phyloP scores from a whole-genome alignment of 176 grass and related monocot genomes.

The Urochloa ruziziensis region DNA sequence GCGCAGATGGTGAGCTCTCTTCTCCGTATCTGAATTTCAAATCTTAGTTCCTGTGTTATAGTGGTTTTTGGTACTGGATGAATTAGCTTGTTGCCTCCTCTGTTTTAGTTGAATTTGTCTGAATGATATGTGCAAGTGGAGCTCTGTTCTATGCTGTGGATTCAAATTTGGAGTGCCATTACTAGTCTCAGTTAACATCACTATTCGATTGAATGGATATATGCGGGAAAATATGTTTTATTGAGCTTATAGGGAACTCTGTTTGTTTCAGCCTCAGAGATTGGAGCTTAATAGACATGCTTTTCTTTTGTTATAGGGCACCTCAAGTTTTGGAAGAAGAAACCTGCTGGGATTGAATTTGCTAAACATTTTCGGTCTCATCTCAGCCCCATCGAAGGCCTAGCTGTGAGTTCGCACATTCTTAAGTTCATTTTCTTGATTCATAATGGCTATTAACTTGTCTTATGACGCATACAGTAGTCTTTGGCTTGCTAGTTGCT shows the following conservation, averaged over 20 bases:
- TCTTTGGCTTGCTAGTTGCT: slow-evolving; percentile 17
- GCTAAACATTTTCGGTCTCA: slow-evolving; percentile 98
- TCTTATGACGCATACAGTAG: neutral
- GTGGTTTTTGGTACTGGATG: neutral
- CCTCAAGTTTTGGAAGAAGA: slow-evolving; percentile 99
- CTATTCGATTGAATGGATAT: neutral
- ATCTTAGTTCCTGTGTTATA: neutral
- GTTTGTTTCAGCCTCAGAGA: neutral
- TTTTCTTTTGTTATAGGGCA: slow-evolving; percentile 51
- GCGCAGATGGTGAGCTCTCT: slow-evolving; percentile 64
- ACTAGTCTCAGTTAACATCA: neutral
- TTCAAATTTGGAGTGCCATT: neutral
- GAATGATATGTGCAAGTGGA: neutral
- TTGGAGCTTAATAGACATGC: neutral
- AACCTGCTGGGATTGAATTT: slow-evolving; percentile 80
- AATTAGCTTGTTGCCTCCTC: neutral
- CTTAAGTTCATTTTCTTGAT: slow-evolving; percentile 6
- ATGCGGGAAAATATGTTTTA: neutral
- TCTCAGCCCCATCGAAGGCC: slow-evolving; percentile 93
- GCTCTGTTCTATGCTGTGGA: neutral
- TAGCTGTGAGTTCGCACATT: slow-evolving; percentile 69
- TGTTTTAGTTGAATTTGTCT: neutral
- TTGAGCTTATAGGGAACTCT: neutral
- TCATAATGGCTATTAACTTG: neutral
- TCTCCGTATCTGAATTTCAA: neutral